Base-by-base conservation (phyloP, 2,329 filamentous ascomycete species). In the Talaromyces piceae region DNA sequence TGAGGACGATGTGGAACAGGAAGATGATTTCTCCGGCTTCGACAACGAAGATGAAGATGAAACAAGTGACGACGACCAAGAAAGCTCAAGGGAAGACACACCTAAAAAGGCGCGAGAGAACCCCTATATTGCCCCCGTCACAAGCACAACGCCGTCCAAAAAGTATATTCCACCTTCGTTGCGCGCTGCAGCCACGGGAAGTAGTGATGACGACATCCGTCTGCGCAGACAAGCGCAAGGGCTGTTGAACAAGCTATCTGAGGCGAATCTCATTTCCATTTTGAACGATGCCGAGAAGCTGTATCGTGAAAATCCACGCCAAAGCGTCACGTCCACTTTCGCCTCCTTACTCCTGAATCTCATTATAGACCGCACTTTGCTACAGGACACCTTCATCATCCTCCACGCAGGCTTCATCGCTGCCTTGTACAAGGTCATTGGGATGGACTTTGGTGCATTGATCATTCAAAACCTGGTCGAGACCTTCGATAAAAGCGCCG, bases 161-260 rank as follows among this genome's bases (percentile, higher is more conserved):
- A 95, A 94, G 78, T 98, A 98, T 61, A 78, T 96, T 3, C 91
- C 93, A 1, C 93, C 91, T 2, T 95, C 91, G 1, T 73, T 93
- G 49, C 81, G 90, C 44, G 83, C 79, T 58, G 73, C 79, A 2
- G 76, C 78, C 1, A 80, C 82, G 0, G 83, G 87, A 56, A 41
- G 33, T 3, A 77, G 79, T 1, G 87, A 94, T 65, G 74, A 79
- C 39, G 74, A 87, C 45, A 75, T 76, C 11, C 83, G 86, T 33
- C 73, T 98, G 46, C 83, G 83, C 53, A 82, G 88, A 55, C 88
- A 94, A 62, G 77, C 88, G 0, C 90, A 97, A 65, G 91, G 93
- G 63, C 78, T 93, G 16, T 79, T 98, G 63, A 98, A 98, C 68
- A 86, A 91, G 63, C 77, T 98, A 27, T 96, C 93, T 0, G 91